These are phyloP conservation scores for Sphenostylis stenocarpa DNA, from an alignment of 306 rosid genomes.

Conservation along the genomic window DNA sequence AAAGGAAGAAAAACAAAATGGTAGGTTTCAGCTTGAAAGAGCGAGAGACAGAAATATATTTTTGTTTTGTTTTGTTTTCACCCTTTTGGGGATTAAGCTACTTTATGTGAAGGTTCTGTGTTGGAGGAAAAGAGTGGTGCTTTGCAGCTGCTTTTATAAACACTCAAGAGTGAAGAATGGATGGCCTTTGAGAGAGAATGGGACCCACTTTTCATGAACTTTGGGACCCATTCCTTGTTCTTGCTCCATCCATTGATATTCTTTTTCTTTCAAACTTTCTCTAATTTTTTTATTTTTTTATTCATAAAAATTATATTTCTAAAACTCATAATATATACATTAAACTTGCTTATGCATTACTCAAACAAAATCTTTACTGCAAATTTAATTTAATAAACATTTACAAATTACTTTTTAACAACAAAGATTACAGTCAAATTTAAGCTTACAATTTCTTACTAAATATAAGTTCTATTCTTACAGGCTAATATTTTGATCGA, in stretches of 20 bases:
- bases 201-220: conserved; percentile 27
- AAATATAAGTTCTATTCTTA: too few species aligned
- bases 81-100: background rate
- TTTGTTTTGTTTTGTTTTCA: background rate
- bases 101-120: background rate
- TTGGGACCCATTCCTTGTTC: conserved; percentile 31
- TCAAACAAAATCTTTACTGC: too few species aligned
- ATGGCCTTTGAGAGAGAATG: conserved; percentile 6
- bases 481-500: background rate
- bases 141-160: conserved; percentile 68
- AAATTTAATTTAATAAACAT: too few species aligned
- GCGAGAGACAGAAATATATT: background rate
- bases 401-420: too few species aligned
- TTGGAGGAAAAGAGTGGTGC: conserved; percentile 42
- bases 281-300: background rate
- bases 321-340: too few species aligned
- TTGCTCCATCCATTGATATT: background rate
- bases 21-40: conserved; percentile 10
- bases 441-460: too few species aligned
- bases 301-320: background rate
- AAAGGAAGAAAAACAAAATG: conserved; percentile 20
- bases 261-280: background rate
- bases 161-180: conserved; percentile 30
- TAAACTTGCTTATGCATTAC: too few species aligned
- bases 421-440: too few species aligned